Base-by-base conservation (phyloP, 2,329 filamentous ascomycete genomes). In the Pestalotiopsis fici region DNA sequence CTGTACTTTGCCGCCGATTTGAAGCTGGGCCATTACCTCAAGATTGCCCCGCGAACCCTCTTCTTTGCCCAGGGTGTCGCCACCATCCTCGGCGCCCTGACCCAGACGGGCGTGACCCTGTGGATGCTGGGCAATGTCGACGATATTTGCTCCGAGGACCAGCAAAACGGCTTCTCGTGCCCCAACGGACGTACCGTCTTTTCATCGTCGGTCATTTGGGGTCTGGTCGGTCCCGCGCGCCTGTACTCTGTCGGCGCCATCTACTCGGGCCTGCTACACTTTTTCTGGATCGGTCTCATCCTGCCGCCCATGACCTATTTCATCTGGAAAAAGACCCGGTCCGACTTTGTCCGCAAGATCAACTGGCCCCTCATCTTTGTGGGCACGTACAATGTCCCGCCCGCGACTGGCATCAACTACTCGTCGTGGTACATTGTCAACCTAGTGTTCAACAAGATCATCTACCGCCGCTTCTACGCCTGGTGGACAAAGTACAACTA, bases 11-110 rank as follows among this genome's bases (percentile, higher is more conserved):
- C 79, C 1, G 79, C 82, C 69, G 84, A 86, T 69, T 79, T 86
- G 79, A 86, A 86, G 73, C 74, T 86, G 43, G 84, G 79, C 1
- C 83, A 85, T 66, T 86, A 86, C 73, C 75, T 85, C 66, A 86
- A 87, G 71, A 82, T 86, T 55, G 80, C 84, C 0, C 82, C 82
- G 0, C 78, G 80, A 4, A 83, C 81, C 12, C 76, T 83, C 3
- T 86, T 87, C 73, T 78, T 80, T 39, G 82, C 80, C 7, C 85
- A 87, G 72, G 80, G 81, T 2, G 69, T 83, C 13, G 84, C 83
- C 39, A 84, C 83, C 12, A 76, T 86, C 50, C 75, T 85, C 3
- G 83, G 82, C 4, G 81, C 81, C 3, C 74, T 85, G 2, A 81
- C 81, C 0, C 83, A 85, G 75, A 78, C 47, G 72, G 82, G 66